Conservation (phyloP, 1,284 basidiomycete species). For the Moesziomyces antarcticus region DNA sequence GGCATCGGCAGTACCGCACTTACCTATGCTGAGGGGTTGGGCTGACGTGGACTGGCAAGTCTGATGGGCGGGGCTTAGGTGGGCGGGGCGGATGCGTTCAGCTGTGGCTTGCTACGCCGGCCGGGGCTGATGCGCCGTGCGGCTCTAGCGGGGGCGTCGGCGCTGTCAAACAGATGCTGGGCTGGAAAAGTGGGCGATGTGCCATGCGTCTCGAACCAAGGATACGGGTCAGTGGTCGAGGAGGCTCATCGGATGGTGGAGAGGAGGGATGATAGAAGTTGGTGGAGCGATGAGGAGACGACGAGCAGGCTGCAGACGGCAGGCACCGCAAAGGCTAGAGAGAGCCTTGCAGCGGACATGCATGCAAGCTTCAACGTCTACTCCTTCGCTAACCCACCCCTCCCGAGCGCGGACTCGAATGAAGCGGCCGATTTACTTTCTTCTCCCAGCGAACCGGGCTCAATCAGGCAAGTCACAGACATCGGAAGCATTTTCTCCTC, state of each 20-base stretch:
- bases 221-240: constrained; percentile 20
- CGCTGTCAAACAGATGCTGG: not conserved
- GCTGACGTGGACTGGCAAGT: too few species aligned
- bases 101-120: too few species aligned
- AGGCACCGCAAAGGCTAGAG: not conserved
- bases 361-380: constrained; percentile 21
- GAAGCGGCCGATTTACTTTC: not conserved
- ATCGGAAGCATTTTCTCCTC: too few species aligned
- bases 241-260: constrained; percentile 38
- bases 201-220: constrained; percentile 39
- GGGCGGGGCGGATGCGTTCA: too few species aligned
- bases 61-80: too few species aligned
- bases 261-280: constrained; percentile 32
- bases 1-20: not conserved
- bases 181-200: constrained; percentile 10
- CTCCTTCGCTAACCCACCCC: not conserved
- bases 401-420: too few species aligned
- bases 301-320: constrained; percentile 1
- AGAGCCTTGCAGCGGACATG: constrained; percentile 5
- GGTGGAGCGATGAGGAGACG: constrained; percentile 6
- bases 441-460: too few species aligned
- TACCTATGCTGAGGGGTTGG: not conserved
- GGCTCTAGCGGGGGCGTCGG: too few species aligned
- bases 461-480: not conserved
- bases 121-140: not conserved